Conservation (phyloP, 2,329 filamentous ascomycete species). For the Curvularia sp. region DNA sequence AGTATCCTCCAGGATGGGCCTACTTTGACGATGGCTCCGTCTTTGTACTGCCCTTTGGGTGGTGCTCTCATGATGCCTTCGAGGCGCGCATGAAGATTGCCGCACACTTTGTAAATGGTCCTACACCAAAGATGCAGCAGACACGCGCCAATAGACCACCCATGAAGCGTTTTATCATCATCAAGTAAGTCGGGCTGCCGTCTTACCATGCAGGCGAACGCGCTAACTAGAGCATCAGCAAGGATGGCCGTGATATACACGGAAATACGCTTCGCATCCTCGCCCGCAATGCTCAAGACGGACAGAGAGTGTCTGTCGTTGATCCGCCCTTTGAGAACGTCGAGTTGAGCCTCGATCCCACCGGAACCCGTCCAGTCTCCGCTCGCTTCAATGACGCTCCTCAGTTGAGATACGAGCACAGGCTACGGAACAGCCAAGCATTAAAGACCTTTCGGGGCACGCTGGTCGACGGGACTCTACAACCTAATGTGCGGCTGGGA, state of each 20-base stretch:
- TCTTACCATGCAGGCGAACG: no score
- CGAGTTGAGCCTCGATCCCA: constrained; percentile 10
- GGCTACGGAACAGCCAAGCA: constrained; percentile 7
- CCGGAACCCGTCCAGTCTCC: constrained; percentile 6
- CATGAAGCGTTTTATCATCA: constrained; percentile 20
- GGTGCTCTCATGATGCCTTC: constrained; percentile 22
- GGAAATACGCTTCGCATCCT: constrained; percentile 10
- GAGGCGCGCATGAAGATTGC: constrained; percentile 28
- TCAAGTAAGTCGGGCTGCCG: constrained; percentile 17
- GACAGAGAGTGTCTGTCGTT: constrained; percentile 14
- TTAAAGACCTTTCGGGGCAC: constrained; percentile 29
- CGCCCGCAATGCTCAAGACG: constrained; percentile 21
- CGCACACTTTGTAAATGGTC: constrained; percentile 20
- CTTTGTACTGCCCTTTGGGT: constrained; percentile 17
- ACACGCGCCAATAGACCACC: constrained; percentile 5
- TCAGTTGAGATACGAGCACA: constrained; percentile 1
- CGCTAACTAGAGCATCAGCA: constrained; percentile 15
- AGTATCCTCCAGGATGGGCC: constrained; percentile 21
- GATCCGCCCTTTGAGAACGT: constrained; percentile 19
- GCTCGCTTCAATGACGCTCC: constrained; percentile 10
- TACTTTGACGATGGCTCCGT: constrained; percentile 38
- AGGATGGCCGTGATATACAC: not conserved
- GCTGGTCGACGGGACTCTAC: constrained; percentile 28
- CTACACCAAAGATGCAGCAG: constrained; percentile 18
- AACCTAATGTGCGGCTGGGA: constrained; percentile 31